These are phyloP conservation scores for Blastomyces emzantsi DNA, from an alignment of 2,329 filamentous ascomycete genomes.

Conservation along the genomic window DNA sequence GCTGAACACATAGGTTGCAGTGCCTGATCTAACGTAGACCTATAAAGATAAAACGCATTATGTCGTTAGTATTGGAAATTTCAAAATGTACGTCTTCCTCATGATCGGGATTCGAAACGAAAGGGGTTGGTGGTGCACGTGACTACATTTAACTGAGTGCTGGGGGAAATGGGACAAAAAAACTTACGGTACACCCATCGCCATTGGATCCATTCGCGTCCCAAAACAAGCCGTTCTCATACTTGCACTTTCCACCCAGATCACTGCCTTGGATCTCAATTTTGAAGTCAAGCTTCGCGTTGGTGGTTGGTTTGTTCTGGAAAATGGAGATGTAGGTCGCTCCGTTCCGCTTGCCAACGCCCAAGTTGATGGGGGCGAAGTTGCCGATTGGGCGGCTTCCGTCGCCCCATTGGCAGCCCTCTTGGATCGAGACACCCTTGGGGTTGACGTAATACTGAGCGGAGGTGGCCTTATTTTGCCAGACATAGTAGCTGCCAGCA, in stretches of 20 bases:
- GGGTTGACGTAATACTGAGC: slow-evolving; percentile 98
- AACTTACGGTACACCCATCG: slow-evolving; percentile 73
- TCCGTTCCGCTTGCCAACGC: slow-evolving; percentile 63
- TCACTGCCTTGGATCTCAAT: slow-evolving; percentile 64
- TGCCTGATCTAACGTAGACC: background rate
- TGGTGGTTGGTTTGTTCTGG: slow-evolving; percentile 69
- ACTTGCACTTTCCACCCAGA: slow-evolving; percentile 53
- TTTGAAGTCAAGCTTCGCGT: slow-evolving; percentile 63
- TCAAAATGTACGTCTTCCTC: background rate
- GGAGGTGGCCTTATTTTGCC: slow-evolving; percentile 65
- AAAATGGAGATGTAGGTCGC: slow-evolving; percentile 74
- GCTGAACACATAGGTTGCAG: background rate
- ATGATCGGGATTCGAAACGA: background rate
- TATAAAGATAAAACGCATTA: background rate
- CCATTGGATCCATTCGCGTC: slow-evolving; percentile 40
- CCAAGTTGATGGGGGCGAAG: slow-evolving; percentile 79
- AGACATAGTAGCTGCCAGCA: slow-evolving; percentile 63
- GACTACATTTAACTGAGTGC: background rate
- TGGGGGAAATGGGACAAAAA: background rate
- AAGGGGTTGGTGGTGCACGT: background rate
- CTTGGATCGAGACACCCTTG: slow-evolving; percentile 53
- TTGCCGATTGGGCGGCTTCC: slow-evolving; percentile 58
- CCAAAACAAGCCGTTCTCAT: slow-evolving; percentile 56
- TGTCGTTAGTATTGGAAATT: background rate
- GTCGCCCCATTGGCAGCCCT: slow-evolving; percentile 70